Percentiles rank a stretch among this genome's conserved stretches.
These are phyloP conservation scores for Ophiosphaerella herpotricha DNA, from an alignment of 2,329 filamentous ascomycete species.

Conservation along the genomic window DNA sequence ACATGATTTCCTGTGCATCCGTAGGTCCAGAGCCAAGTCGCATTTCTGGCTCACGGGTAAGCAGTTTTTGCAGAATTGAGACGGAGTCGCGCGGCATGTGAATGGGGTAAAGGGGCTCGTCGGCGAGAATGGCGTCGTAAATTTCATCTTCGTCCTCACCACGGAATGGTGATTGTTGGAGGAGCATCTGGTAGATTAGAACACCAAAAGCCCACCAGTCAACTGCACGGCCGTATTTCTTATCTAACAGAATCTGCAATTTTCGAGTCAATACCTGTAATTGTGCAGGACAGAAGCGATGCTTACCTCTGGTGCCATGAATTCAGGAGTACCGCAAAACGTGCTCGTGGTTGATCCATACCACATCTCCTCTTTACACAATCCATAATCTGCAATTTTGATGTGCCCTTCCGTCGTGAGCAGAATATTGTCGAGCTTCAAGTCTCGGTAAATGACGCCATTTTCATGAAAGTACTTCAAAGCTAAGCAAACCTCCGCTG, in stretches of 20 bases:
- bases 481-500: constrained; percentile 93
- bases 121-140: constrained; percentile 96
- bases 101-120: constrained; percentile 96
- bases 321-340: constrained; percentile 99
- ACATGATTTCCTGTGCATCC: constrained; percentile 98
- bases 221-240: constrained; percentile 95
- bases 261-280: not conserved
- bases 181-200: constrained; percentile 98
- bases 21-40: constrained; percentile 92
- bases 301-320: constrained; percentile 93
- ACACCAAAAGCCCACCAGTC: constrained; percentile 99
- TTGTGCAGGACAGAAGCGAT: not conserved
- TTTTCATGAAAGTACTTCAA: constrained; percentile 99
- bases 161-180: constrained; percentile 97
- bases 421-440: constrained; percentile 87
- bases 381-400: constrained; percentile 97
- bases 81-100: constrained; percentile 98
- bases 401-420: constrained; percentile 95
- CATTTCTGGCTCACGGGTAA: constrained; percentile 92
- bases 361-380: constrained; percentile 99
- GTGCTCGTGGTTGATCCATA: constrained; percentile 96
- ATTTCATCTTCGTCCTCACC: constrained; percentile 99
- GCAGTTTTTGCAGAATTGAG: constrained; percentile 94
- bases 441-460: constrained; percentile 90
- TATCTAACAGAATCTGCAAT: constrained; percentile 85